These are phyloP conservation scores for Arbutus unedo DNA, from an alignment of 148 eudicot species.

Conservation along the genomic window DNA sequence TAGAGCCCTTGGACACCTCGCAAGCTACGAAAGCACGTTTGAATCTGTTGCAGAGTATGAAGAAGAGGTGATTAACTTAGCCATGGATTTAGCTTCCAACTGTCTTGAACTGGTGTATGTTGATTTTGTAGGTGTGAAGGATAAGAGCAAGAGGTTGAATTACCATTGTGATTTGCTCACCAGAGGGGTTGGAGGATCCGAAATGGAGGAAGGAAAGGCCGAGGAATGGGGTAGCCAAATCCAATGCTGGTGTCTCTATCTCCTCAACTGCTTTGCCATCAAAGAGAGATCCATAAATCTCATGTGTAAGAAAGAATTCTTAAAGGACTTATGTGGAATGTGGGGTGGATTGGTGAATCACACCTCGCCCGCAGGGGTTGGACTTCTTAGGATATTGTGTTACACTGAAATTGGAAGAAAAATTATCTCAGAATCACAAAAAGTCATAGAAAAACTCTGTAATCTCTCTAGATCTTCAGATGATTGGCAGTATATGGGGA, in stretches of 20 bases:
- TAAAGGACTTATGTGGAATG: conserved; percentile 49
- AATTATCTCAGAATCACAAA: conserved; percentile 37
- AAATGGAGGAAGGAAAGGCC: conserved; percentile 64
- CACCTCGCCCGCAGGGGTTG: conserved; percentile 61
- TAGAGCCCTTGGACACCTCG: conserved; percentile 77
- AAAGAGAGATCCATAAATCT: conserved; percentile 47
- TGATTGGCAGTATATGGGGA: conserved; percentile 85
- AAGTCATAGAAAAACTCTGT: conserved; percentile 52
- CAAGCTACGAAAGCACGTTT: conserved; percentile 63
- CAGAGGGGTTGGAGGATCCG: conserved; percentile 70
- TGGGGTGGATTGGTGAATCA: conserved; percentile 82
- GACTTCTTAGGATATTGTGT: conserved; percentile 65
- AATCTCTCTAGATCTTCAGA: conserved; percentile 73
- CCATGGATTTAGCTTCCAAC: conserved; percentile 40
- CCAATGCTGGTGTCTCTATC: conserved; percentile 71
- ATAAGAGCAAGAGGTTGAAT: conserved; percentile 34
- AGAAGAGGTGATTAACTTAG: conserved; percentile 36
- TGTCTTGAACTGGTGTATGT: conserved; percentile 37
- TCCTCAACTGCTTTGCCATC: conserved; percentile 61
- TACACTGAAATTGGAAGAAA: conserved; percentile 51
- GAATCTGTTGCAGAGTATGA: conserved; percentile 42
- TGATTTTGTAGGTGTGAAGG: conserved; percentile 32
- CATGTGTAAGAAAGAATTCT: conserved; percentile 45
- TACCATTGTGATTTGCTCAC: conserved; percentile 77
- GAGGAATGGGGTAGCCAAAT: conserved; percentile 93